Base-by-base conservation (phyloP, 345 rosid species). In the Ailanthus altissimus region DNA sequence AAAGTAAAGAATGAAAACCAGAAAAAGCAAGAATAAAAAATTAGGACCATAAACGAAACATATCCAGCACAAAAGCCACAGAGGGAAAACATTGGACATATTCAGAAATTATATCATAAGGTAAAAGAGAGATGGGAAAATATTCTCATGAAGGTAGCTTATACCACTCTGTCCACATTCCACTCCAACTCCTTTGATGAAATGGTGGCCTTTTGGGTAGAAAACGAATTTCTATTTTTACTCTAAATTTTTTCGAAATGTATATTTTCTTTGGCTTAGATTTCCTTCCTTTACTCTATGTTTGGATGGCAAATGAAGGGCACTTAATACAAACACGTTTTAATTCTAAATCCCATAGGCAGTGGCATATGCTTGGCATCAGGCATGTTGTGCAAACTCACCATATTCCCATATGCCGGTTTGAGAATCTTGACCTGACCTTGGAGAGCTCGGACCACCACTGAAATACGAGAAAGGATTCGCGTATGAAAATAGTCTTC, bases 391-490 rank as follows among this genome's bases (percentile, higher is more conserved):
- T 40, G 38, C 49, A 54, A 83, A 78, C 89, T 83, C 84, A 88
- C 86, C 26, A 51, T 87, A 83, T 70, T 86, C 85, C 85, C 88
- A 81, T 69, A 59, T 58, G 85, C 87, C 78, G 54, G 75, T 77
- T 77, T 73, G 87, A 77, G 88, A 81, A 43, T 86, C 88, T 81
- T 76, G 83, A 58, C 79, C 85, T 28, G 86, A 75, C 82, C 77
- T 77, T 74, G 97, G 83, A 58, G 91, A 69, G 78, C 68, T 82
- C 62, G 87, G 70, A 51, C 72, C 62, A 54, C 90, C 86, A 26
- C 91, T 86, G 23, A 92, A 76, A 83, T 95, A 93, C 67, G 98
- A 90, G 65, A 95, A 84, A 26, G 98, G 99, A 80, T 93, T 95
- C 64, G 86, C 61, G 15, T 85, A 95, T 50, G 97, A 93, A 43